Evolutionary conservation across 202 grass and related monocot genomes (phyloP), one percentile per base, ranked within the genome.

Genomic region (Carex sylvatica): DNA sequence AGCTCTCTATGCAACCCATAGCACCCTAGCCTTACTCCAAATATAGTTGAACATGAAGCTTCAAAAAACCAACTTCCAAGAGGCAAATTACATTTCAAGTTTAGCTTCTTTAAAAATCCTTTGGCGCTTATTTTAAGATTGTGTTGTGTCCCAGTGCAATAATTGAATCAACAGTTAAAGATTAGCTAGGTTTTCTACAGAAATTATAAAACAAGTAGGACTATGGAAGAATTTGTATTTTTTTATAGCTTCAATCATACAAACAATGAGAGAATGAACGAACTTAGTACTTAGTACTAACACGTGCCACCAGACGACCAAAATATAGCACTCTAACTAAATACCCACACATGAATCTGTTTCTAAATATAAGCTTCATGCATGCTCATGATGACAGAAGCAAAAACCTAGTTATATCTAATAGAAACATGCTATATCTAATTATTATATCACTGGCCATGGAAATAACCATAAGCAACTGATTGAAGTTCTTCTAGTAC

Each of bases 351-450:
- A 82, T 82, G 80, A 82, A 82, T 69, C 80, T 82, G 64, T 82
- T 65, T 69, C 62, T 82, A 82, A 80, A 82, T 82, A 82, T 82
- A 82, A 82, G 62, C 61, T 82, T 82, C 80, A 82, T 82, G 80
- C 79, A 82, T 82, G 62, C 79, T 26, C 40, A 54, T 66, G 64
- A 82, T 69, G 79, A 82, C 64, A 68, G 79, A 66, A 64, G 44
- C 62, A 55, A 69, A 81, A 66, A 12, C 62, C 79, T 82, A 82
- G 54, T 77, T 31, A 58, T 66, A 26, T 68, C 79, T 82, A 82
- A 65, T 80, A 63, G 60, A 65, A 46, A 80, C 36, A 80, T 65
- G 78, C 12, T 80, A 80, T 16, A 55, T 66, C 64, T 55, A 82
- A 35, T 82, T 46, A 35, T 82, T 46, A 69, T 82, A 68, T 67